These are phyloP conservation scores for Irpex sp. DNA, from an alignment of 1,284 basidiomycete genomes.

Conservation along the genomic window DNA sequence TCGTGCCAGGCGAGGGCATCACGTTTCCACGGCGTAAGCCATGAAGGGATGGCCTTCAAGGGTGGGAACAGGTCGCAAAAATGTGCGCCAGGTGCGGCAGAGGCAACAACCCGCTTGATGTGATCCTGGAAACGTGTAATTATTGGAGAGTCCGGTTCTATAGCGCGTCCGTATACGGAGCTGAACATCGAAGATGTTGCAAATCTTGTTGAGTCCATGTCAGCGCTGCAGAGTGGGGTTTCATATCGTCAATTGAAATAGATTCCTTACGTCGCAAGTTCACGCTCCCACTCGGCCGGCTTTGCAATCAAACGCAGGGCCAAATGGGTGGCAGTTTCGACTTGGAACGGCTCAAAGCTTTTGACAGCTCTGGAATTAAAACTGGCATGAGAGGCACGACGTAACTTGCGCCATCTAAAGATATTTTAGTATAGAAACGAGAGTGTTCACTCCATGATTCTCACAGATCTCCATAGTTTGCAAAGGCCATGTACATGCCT, in stretches of 20 bases:
- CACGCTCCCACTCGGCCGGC: neutral
- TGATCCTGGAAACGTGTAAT: neutral
- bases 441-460: neutral
- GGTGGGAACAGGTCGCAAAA: neutral
- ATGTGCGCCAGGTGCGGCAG: neutral
- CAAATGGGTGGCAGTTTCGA: neutral
- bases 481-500: neutral
- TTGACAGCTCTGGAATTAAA: neutral
- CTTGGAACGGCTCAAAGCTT: neutral
- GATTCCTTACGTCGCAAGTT: neutral
- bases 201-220: neutral
- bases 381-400: neutral
- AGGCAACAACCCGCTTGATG: neutral
- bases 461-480: neutral
- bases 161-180: neutral
- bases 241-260: no score
- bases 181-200: neutral
- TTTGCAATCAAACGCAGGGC: neutral
- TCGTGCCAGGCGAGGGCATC: conserved; percentile 5
- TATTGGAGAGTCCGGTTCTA: neutral
- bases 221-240: no score
- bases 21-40: conserved; percentile 9
- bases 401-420: neutral
- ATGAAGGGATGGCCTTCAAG: conserved; percentile 6
- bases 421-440: neutral